A percentile compares a stretch with the other conserved stretches of the same genome.
phyloP scores from a whole-genome alignment of 2,329 filamentous ascomycete species.

The Claviceps paspali region DNA sequence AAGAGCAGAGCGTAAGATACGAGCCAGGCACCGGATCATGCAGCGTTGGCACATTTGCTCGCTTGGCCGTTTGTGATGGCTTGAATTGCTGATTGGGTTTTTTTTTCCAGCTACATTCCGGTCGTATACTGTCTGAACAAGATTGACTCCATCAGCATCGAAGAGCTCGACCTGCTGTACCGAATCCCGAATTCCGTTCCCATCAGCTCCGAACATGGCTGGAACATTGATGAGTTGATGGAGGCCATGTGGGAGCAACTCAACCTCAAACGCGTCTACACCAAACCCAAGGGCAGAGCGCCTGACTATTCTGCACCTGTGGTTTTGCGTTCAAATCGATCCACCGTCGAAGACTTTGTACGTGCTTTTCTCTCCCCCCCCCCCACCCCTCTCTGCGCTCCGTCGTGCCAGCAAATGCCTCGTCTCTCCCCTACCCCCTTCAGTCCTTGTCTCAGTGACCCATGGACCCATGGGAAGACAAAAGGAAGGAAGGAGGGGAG shows the following conservation, averaged over 20 bases:
- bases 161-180: slow-evolving; percentile 91
- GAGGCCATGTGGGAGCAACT: slow-evolving; percentile 99
- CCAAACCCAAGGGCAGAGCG: slow-evolving; percentile 89
- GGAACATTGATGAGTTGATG: slow-evolving; percentile 94
- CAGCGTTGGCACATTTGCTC: no score
- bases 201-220: slow-evolving; percentile 93
- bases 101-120: slow-evolving; percentile 98
- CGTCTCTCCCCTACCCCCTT: no score
- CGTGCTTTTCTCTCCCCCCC: slow-evolving; percentile 32
- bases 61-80: no score
- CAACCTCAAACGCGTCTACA: slow-evolving; percentile 82
- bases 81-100: no score
- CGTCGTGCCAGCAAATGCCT: no score
- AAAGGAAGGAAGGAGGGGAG: no score
- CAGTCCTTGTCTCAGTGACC: no score
- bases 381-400: no score
- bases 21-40: no score
- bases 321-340: slow-evolving; percentile 66
- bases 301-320: slow-evolving; percentile 89
- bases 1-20: slow-evolving; percentile 49
- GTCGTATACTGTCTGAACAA: slow-evolving; percentile 99
- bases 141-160: slow-evolving; percentile 94
- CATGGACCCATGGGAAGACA: no score
- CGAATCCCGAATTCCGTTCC: slow-evolving; percentile 93
- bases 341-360: slow-evolving; percentile 95